Evolutionary conservation across 257 asterid genomes (phyloP).

Genomic region (Ilex aquifolium): DNA sequence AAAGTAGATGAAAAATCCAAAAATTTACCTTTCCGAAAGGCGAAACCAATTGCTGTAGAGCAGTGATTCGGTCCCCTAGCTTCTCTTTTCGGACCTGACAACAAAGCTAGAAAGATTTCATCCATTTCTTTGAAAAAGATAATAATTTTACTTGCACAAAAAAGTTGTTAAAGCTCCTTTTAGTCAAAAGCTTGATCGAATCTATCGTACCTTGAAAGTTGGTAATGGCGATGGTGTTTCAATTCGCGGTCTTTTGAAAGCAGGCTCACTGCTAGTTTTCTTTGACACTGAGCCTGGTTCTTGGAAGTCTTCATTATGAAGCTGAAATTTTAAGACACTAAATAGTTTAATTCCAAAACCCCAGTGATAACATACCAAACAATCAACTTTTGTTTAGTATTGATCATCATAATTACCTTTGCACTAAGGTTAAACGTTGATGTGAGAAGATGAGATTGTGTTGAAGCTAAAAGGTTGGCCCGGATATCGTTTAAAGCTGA

Average conservation of each 20-base stretch:
- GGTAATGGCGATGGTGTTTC: slow-evolving; percentile 66
- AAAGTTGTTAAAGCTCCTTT: slow-evolving; percentile 21
- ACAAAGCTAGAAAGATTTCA: slow-evolving; percentile 26
- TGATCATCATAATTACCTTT: slow-evolving; percentile 19
- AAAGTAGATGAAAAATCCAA: slow-evolving; percentile 7
- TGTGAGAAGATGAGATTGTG: slow-evolving; percentile 30
- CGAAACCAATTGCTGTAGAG: slow-evolving; percentile 92
- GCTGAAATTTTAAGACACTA: slow-evolving; percentile 22
- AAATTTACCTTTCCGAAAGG: slow-evolving; percentile 89
- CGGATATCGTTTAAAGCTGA: slow-evolving; percentile 11
- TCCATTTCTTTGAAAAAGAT: slow-evolving; percentile 25
- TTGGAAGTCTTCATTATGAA: slow-evolving; percentile 12
- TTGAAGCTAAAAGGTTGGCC: slow-evolving; percentile 24
- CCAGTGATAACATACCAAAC: neutral
- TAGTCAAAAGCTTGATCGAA: slow-evolving; percentile 6
- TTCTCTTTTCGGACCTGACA: slow-evolving; percentile 90
- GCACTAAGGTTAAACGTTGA: slow-evolving; percentile 10
- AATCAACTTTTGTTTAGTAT: neutral
- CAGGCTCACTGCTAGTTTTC: slow-evolving; percentile 27
- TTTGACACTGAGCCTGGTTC: slow-evolving; percentile 18
- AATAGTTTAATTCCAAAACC: neutral
- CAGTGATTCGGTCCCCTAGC: slow-evolving; percentile 91
- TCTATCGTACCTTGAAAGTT: slow-evolving; percentile 46
- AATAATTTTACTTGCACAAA: slow-evolving; percentile 17
- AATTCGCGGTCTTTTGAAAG: slow-evolving; percentile 40